Conservation (phyloP, 2,329 filamentous ascomycete genomes). For the Emmonsiellopsis sp. region DNA sequence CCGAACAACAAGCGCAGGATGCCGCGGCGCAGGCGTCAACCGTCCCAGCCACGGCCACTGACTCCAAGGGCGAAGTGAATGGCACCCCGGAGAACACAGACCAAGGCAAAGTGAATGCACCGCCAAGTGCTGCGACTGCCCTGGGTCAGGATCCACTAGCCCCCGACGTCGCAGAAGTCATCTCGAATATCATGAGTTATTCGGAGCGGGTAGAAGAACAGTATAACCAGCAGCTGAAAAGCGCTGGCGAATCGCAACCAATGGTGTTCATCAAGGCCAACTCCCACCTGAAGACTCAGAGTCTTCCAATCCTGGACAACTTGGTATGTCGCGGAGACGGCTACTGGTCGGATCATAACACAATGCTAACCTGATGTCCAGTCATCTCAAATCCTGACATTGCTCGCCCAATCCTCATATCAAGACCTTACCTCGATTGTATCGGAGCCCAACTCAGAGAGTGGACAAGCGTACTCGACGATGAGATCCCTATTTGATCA, state of each 20-base stretch:
- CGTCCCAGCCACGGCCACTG: neutral
- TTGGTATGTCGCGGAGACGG: slow-evolving; percentile 34
- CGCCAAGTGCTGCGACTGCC: slow-evolving; percentile 12
- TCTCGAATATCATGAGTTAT: slow-evolving; percentile 35
- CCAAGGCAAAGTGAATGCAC: neutral
- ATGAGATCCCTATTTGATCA: slow-evolving; percentile 55
- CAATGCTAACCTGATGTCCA: slow-evolving; percentile 18
- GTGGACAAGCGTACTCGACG: slow-evolving; percentile 52
- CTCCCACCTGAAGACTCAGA: slow-evolving; percentile 46
- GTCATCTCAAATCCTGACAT: slow-evolving; percentile 50
- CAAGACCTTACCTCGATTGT: slow-evolving; percentile 49
- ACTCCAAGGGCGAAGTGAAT: slow-evolving; percentile 13
- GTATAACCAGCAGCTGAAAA: slow-evolving; percentile 23
- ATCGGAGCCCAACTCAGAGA: slow-evolving; percentile 44
- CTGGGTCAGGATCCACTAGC: slow-evolving; percentile 19
- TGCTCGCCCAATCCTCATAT: slow-evolving; percentile 47
- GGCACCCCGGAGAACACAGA: slow-evolving; percentile 17
- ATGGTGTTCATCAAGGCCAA: slow-evolving; percentile 34
- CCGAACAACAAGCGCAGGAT: slow-evolving; percentile 7
- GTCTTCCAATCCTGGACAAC: slow-evolving; percentile 52
- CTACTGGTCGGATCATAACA: slow-evolving; percentile 5
- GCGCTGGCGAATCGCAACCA: slow-evolving; percentile 21
- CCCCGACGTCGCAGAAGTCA: slow-evolving; percentile 29
- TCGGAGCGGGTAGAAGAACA: slow-evolving; percentile 33
- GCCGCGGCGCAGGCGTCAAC: neutral